A percentile compares a stretch with the other conserved stretches of the same genome.
phyloP scores from a whole-genome alignment of 495 filamentous ascomycete species.

The Melanomma pulvis-pyrius region DNA sequence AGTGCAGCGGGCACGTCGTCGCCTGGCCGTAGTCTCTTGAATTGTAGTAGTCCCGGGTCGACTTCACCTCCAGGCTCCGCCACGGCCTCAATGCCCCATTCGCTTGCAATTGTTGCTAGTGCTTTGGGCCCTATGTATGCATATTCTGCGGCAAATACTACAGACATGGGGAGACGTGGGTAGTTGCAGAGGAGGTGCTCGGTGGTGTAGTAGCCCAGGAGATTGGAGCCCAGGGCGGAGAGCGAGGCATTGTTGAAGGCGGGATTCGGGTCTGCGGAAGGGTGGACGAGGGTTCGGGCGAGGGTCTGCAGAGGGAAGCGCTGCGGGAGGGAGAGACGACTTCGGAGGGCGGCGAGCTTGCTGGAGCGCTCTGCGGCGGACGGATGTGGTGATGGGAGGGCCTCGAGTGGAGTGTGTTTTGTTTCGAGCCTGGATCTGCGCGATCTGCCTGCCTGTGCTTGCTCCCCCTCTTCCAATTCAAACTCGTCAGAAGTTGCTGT shows the following conservation, averaged over 20 bases:
- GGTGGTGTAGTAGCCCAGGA: slow-evolving; percentile 82
- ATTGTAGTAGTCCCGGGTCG: slow-evolving; percentile 91
- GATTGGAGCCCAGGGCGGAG: slow-evolving; percentile 74
- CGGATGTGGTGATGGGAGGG: slow-evolving; percentile 67
- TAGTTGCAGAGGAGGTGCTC: slow-evolving; percentile 86
- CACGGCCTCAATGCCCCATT: slow-evolving; percentile 89
- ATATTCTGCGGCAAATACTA: slow-evolving; percentile 80
- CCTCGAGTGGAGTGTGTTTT: slow-evolving; percentile 17
- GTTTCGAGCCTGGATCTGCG: background rate
- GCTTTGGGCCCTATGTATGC: slow-evolving; percentile 76
- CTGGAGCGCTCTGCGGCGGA: slow-evolving; percentile 72
- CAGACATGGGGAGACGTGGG: slow-evolving; percentile 81
- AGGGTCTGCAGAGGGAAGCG: slow-evolving; percentile 84
- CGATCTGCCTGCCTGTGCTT: background rate
- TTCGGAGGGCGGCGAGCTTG: slow-evolving; percentile 91
- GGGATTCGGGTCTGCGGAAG: slow-evolving; percentile 73
- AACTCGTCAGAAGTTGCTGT: background rate
- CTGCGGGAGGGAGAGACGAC: slow-evolving; percentile 80
- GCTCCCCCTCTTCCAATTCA: background rate
- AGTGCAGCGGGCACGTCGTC: slow-evolving; percentile 43
- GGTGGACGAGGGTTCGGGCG: slow-evolving; percentile 81
- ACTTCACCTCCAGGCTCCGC: slow-evolving; percentile 85
- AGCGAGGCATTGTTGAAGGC: slow-evolving; percentile 82
- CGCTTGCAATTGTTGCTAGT: slow-evolving; percentile 67
- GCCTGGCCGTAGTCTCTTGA: slow-evolving; percentile 63